phyloP scores from a whole-genome alignment of 306 rosid species.

The Begonia loranthoides region DNA sequence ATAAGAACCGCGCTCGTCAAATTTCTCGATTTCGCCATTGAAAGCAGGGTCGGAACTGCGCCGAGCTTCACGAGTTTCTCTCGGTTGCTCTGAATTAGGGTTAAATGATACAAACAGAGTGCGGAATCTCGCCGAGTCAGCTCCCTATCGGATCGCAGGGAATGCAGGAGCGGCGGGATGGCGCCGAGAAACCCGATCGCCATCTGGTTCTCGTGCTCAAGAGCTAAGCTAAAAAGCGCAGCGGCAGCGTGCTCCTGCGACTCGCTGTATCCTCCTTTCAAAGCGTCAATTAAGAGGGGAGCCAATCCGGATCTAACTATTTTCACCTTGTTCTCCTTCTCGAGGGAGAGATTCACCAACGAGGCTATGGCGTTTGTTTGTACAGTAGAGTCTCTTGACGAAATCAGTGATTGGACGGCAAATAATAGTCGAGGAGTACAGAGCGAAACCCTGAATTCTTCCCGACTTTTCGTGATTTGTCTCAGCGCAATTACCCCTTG shows the following conservation, averaged over 20 bases:
- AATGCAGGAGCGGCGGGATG: constrained; percentile 62
- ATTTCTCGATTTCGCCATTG: constrained; percentile 31
- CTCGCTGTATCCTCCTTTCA: constrained; percentile 58
- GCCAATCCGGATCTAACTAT: constrained; percentile 75
- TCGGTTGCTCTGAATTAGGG: constrained; percentile 63
- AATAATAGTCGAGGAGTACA: constrained; percentile 42
- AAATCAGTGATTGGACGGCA: constrained; percentile 25
- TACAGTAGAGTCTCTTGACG: constrained; percentile 49
- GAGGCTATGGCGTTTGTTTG: constrained; percentile 79
- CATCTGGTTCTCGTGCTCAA: constrained; percentile 77
- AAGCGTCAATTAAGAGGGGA: constrained; percentile 47
- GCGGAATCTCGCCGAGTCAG: constrained; percentile 74
- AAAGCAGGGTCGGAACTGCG: constrained; percentile 34
- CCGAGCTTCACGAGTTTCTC: constrained; percentile 62
- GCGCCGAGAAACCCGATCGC: constrained; percentile 92
- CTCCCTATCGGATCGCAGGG: constrained; percentile 57
- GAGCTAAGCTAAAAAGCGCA: constrained; percentile 65
- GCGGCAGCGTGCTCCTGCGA: constrained; percentile 95
- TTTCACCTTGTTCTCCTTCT: constrained; percentile 61
- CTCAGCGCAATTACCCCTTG: constrained; percentile 43
- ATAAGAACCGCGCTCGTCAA: constrained; percentile 39
- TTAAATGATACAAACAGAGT: constrained; percentile 59
- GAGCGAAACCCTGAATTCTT: constrained; percentile 41
- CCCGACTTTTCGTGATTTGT: constrained; percentile 38
- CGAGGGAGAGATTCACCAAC: constrained; percentile 68